Base-by-base conservation (phyloP, 2,329 filamentous ascomycete species). In the Exophiala sideris region DNA sequence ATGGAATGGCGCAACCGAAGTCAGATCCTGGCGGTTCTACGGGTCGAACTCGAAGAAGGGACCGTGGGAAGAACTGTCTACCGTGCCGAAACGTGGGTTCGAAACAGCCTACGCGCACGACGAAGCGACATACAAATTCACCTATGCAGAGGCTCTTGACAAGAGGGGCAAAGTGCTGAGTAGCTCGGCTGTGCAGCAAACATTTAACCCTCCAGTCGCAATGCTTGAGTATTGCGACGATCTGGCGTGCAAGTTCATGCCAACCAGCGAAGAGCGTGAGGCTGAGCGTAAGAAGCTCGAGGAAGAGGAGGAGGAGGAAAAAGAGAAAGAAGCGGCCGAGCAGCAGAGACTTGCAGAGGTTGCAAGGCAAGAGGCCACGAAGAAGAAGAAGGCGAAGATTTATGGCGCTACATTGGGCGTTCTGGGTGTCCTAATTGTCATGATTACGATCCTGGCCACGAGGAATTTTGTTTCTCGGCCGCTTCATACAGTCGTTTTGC, bases 1-100 rank as follows among this genome's bases (percentile, higher is more conserved):
- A 49, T 79, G 76, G 76, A 79, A 79, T 57, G 76, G 76, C 10
- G 76, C 75, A 0, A 79, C 76, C 1, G 76, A 78, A 45, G 68
- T 78, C n/a, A 56, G 56, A 16, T 66, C 63, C 4, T 79, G 69
- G 70, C 64, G 63, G 4, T 66, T 71, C 53, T 70, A 66, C 53
- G 66, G 50, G 16, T 34, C 39, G 5, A 47, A 54, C n/a, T 45
- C 48, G 14, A 60, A 57, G 34, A 66, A 68, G 0, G 67, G 50
- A 2, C 66, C 68, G 5, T 74, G 64, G 51, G 63, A 45, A 3
- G 50, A 67, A 34, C 54, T 73, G 11, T 59, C 62, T 10, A 50
- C 66, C 38, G 60, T 67, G 1, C 40, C 51, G 33, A 74, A 71
- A 58, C 62, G 54, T 6, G 71, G 71, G 0, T 74, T 74, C 42